phyloP scores from a whole-genome alignment of 805 yeast genomes.

The Yarrowia sp. region DNA sequence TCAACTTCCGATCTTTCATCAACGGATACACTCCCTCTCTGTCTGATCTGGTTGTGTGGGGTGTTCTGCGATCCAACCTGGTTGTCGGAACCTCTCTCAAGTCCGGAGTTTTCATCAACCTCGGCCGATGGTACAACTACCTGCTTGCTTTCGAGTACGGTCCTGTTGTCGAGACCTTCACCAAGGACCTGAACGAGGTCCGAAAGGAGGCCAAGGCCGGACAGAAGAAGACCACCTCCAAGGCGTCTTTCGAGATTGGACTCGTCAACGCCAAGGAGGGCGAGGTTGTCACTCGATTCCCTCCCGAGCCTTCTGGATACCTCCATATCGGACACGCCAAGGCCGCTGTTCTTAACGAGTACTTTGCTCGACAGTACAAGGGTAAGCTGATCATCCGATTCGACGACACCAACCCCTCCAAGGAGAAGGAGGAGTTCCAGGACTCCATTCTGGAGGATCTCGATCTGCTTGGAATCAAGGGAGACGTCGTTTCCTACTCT shows the following conservation, averaged over 20 bases:
- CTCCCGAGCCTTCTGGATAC: constrained; percentile 99
- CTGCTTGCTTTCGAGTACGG: constrained; percentile 65
- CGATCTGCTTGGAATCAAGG: constrained; percentile 84
- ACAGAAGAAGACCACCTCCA: constrained; percentile 78
- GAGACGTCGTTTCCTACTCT: constrained; percentile 83
- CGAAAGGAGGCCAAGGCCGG: constrained; percentile 67
- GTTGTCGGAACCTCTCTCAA: constrained; percentile 88
- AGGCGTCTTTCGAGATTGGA: constrained; percentile 93
- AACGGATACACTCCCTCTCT: constrained; percentile 63
- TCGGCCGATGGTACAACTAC: constrained; percentile 89
- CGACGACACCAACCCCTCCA: constrained; percentile 97
- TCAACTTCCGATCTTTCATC: constrained; percentile 80
- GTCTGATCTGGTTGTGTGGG: constrained; percentile 91
- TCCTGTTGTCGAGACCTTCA: constrained; percentile 61
- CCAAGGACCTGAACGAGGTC: constrained; percentile 68
- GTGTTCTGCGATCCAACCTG: constrained; percentile 87
- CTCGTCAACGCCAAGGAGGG: constrained; percentile 90
- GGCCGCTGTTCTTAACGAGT: constrained; percentile 95
- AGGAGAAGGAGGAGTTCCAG: constrained; percentile 93
- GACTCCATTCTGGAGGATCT: constrained; percentile 93
- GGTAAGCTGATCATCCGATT: constrained; percentile 96
- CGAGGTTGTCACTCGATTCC: constrained; percentile 96
- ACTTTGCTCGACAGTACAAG: constrained; percentile 91
- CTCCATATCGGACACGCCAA: constrained; percentile 99
- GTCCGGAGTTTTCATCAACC: constrained; percentile 76